These are phyloP conservation scores for Melaleuca alternifolia DNA, from an alignment of 345 rosid species.

Conservation along the genomic window DNA sequence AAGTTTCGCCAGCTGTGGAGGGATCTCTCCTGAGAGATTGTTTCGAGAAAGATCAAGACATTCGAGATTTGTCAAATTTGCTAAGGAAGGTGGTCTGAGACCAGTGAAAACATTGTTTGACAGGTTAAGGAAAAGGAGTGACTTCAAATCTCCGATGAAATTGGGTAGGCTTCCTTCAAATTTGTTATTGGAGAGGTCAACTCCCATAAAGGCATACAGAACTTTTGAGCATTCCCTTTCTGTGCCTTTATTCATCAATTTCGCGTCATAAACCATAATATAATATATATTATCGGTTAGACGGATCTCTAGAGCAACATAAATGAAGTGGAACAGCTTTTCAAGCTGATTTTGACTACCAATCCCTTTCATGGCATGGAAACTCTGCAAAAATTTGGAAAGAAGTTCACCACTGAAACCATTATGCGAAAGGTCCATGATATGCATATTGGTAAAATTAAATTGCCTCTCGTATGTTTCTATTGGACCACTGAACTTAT, in stretches of 20 bases:
- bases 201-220: too few species aligned
- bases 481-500: not conserved
- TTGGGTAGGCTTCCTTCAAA: too few species aligned
- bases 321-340: too few species aligned
- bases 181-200: too few species aligned
- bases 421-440: not conserved
- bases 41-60: not conserved
- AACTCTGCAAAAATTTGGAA: not conserved
- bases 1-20: too few species aligned
- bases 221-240: not conserved
- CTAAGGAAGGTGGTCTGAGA: too few species aligned
- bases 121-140: not conserved
- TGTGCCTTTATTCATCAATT: not conserved
- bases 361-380: not conserved
- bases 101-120: not conserved
- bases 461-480: not conserved
- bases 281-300: fast-evolving
- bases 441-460: not conserved
- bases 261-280: fast-evolving
- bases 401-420: not conserved
- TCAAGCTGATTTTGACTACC: not conserved
- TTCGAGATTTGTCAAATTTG: too few species aligned
- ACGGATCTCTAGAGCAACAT: not conserved
- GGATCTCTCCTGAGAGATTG: too few species aligned
- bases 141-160: not conserved